Evolutionary conservation across 1,139 yeast genomes (phyloP), one percentile per base, ranked within the genome.

Genomic region (Debaryomyces robertsiae): DNA sequence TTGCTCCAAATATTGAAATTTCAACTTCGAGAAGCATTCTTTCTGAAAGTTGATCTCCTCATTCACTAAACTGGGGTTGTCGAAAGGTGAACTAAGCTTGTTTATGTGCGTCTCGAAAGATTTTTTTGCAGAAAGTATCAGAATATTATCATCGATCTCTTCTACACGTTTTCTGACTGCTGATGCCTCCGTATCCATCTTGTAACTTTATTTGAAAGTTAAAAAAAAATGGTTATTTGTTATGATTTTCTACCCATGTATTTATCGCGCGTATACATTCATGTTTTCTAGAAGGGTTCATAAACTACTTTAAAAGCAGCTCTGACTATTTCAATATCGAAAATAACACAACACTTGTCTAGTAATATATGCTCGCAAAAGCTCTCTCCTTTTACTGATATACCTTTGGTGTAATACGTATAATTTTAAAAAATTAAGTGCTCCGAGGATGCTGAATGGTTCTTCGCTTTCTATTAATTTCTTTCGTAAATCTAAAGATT

Each of bases 1-100:
- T 50, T 82, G 85, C 53, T 83, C 90, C 36, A 82, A 58, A 53
- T 81, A 82, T 36, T 80, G 73, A 45, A 81, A 79, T 53, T 82
- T 81, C 34, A 82, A 61, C 40, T 80, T 69, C 14, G 74, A 69
- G 46, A 76, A 75, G 24, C 69, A 57, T 45, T 72, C 73, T 41
- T 66, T 62, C 40, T 67, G 65, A 40, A 56, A 53, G 19, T 54
- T 50, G 14, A 67, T 53, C 35, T 69, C 74, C 6, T 65, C 68
- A 15, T 59, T 55, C 4, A 69, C 54, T 4, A 42, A 34, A 7
- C 39, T 46, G 1, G 75, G 75, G 38, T 58, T 57, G 5, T 43
- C 45, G 10, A 36, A 11, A 2, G 23, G 9, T 14, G 24, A 29
- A 18, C 27, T 36, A 18, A 54, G 40, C 22, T 42, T 38, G 17